Evolutionary conservation across 768 basidiomycete species (phyloP), one percentile per base, ranked within the genome.

Genomic region (Lentinula boryana): DNA sequence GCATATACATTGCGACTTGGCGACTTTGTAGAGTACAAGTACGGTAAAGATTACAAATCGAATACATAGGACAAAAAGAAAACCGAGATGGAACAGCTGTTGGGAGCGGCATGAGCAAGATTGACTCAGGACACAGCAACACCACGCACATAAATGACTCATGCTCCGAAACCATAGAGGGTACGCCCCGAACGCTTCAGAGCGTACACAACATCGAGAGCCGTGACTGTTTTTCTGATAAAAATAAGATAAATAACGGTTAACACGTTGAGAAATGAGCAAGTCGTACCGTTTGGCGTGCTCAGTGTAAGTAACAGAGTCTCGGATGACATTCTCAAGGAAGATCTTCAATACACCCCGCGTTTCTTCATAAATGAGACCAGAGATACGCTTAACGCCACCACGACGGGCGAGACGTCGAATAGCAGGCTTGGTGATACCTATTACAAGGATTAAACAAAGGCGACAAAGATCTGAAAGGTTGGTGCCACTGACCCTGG

Each of bases 221-320:
- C 84, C 38, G 86, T 87, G 60, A 87, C 85, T 4, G 83, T 84
- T 75, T 82, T 83, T 63, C 83, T 66, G 40, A 44, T 48, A 18
- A 9, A 15, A 12, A 23, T 56, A 9, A 33, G 36, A 50, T 31
- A 18, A 23, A 9, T 18, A 27, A 27, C 27, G 21, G 43, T 33
- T 13, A 18, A 18, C 12, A 8, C 7, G 7, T 8, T 16, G 52
- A 59, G 5, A 7, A 18, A 18, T 2, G 21, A 44, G 36, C 9
- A 27, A 51, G 36, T 58, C 64, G 23, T 53, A 68, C 67, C 86
- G 77, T 72, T 88, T 89, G 59, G 87, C 86, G 80, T 89, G 87
- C 72, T 89, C 87, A 61, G 87, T 88, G 80, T 88, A 88, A 61
- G 87, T 88, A 64, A 87, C 86, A 40, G 85, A 86, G 75, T 87